Evolutionary conservation across 176 grass and related monocot species (phyloP).

Genomic region (Aegilops umbellulata): DNA sequence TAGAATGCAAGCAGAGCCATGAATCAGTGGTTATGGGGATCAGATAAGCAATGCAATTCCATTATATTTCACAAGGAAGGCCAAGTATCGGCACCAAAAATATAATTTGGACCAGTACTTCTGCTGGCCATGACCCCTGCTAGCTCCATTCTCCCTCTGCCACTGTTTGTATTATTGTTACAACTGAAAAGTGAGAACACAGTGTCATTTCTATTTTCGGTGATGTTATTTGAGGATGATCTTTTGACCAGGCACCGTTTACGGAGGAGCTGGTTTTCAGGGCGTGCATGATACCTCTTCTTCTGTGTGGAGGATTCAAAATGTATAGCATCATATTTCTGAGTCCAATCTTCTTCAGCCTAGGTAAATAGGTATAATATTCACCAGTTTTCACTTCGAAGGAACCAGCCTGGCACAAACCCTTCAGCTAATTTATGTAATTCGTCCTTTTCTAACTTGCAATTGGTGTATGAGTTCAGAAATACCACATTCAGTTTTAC

Average conservation of each 20-base stretch:
- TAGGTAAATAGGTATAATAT: slow-evolving; percentile 61
- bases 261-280: slow-evolving; percentile 96
- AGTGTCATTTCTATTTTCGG: not conserved
- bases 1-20: not conserved
- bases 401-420: not conserved
- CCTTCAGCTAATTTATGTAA: not conserved
- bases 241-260: slow-evolving; percentile 73
- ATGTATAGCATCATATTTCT: slow-evolving; percentile 74
- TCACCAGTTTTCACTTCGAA: not conserved
- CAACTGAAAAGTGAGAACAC: not conserved
- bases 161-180: not conserved
- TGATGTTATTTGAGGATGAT: slow-evolving; percentile 33
- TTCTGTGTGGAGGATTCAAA: slow-evolving; percentile 90
- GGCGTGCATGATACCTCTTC: slow-evolving; percentile 93
- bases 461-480: not conserved
- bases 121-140: too few species aligned
- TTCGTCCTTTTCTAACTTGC: not conserved
- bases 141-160: not conserved
- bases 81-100: not conserved
- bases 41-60: not conserved
- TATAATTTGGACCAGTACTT: not conserved
- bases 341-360: slow-evolving; percentile 91
- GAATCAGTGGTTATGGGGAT: not conserved
- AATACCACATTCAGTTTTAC: not conserved
- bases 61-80: not conserved